Percentiles rank a stretch among this genome's conserved stretches.
Evolutionary conservation across 2,329 filamentous ascomycete species (phyloP).

Genomic region (Biscogniauxia mediterranea): DNA sequence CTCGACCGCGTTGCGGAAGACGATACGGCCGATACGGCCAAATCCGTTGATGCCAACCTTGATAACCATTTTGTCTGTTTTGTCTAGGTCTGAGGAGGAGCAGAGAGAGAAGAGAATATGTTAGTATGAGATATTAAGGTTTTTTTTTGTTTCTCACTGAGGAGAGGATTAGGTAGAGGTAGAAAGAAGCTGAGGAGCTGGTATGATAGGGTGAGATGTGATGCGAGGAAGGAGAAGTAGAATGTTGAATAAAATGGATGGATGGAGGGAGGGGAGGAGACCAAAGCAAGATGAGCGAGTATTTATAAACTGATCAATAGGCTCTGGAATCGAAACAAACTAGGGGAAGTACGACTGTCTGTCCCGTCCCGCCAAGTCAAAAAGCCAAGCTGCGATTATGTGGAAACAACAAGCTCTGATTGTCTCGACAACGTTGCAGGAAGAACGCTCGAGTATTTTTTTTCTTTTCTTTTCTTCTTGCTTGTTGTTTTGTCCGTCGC

Average conservation of each 20-base stretch:
- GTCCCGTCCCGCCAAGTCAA: neutral
- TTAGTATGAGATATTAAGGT: constrained; percentile 2
- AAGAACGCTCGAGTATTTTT: too few relatives aligned
- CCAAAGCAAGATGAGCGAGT: neutral
- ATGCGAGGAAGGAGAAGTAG: constrained; percentile 5
- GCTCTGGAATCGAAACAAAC: neutral
- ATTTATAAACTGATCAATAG: neutral
- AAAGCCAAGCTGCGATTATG: neutral
- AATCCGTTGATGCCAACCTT: constrained; percentile 99
- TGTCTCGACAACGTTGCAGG: constrained; percentile 1
- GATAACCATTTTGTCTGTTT: constrained; percentile 48
- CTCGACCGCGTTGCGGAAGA: constrained; percentile 97
- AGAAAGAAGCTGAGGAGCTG: constrained; percentile 1
- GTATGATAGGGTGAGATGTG: constrained; percentile 11
- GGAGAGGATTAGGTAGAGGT: too few relatives aligned
- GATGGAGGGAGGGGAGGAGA: constrained; percentile 4
- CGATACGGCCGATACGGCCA: constrained; percentile 98
- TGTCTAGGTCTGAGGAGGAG: constrained; percentile 12
- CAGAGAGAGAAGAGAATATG: constrained; percentile 1
- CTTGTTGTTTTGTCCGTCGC: neutral
- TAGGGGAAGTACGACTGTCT: neutral
- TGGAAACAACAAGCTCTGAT: constrained; percentile 1
- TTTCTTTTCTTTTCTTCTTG: too few relatives aligned
- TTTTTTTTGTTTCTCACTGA: too few relatives aligned
- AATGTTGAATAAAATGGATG: too few relatives aligned